Evolutionary conservation across 2,329 filamentous ascomycete genomes (phyloP).

Genomic region (Diaporthe batatas): DNA sequence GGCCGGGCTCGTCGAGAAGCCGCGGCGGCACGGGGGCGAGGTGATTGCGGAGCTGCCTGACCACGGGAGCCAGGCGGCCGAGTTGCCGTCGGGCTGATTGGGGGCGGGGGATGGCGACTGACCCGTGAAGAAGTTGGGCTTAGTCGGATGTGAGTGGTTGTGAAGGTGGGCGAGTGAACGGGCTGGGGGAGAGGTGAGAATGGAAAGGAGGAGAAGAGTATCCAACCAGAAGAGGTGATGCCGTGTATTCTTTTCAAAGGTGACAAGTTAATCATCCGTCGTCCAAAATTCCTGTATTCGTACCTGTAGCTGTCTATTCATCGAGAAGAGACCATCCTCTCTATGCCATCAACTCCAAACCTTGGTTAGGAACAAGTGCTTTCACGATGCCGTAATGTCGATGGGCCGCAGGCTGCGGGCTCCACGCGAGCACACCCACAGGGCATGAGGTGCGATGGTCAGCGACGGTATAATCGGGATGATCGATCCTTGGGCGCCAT

Average conservation of each 20-base stretch:
- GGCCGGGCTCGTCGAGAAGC: constrained; percentile 3
- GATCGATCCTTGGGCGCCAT: too few species aligned
- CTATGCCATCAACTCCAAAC: constrained; percentile 5
- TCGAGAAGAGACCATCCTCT: not conserved
- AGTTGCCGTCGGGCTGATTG: constrained; percentile 6
- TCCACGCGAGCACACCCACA: too few species aligned
- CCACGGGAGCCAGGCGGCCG: constrained; percentile 22
- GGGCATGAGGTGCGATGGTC: too few species aligned
- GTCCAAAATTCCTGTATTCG: not conserved
- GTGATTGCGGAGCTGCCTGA: constrained; percentile 22
- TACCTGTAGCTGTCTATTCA: not conserved
- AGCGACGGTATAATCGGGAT: too few species aligned
- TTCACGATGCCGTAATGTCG: too few species aligned
- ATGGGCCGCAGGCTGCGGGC: too few species aligned
- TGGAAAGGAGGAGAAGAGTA: not conserved
- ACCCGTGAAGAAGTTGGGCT: not conserved
- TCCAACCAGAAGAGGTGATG: not conserved
- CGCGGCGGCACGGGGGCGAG: not conserved
- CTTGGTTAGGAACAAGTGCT: not conserved
- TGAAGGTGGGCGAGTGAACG: not conserved
- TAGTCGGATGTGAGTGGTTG: not conserved
- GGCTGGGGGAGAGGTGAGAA: not conserved
- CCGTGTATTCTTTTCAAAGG: not conserved
- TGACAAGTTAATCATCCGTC: not conserved
- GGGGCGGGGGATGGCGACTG: too few species aligned